Evolutionary conservation across 1,284 basidiomycete species (phyloP).

Genomic region (Malassezia dermatis): DNA sequence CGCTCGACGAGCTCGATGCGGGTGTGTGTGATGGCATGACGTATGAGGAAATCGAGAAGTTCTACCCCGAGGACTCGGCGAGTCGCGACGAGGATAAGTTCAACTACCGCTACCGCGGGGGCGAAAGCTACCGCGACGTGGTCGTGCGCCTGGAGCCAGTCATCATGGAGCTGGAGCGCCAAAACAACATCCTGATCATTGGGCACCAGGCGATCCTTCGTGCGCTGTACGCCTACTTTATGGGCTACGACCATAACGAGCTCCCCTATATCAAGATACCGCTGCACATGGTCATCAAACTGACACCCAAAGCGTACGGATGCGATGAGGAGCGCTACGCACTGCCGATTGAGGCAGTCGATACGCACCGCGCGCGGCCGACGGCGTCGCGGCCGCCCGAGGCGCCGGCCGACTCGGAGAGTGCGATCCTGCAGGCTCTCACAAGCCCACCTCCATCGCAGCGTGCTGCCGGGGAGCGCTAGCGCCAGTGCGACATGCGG

Average conservation of each 20-base stretch:
- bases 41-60: conserved; percentile 82
- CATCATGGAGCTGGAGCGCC: conserved; percentile 96
- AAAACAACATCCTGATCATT: conserved; percentile 92
- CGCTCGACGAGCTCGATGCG: conserved; percentile 92
- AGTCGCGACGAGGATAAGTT: conserved; percentile 98
- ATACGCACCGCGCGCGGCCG: conserved; percentile 44
- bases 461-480: background rate
- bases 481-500: conserved; percentile 19
- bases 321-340: conserved; percentile 85
- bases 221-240: conserved; percentile 73
- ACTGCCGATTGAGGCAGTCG: conserved; percentile 45
- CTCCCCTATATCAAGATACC: conserved; percentile 84
- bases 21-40: conserved; percentile 99
- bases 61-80: conserved; percentile 99
- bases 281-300: conserved; percentile 89
- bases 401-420: background rate
- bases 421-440: background rate
- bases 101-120: conserved; percentile 85
- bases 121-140: conserved; percentile 82
- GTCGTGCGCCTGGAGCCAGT: conserved; percentile 93
- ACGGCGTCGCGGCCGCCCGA: background rate
- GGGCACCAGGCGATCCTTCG: conserved; percentile 66
- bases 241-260: conserved; percentile 80
- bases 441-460: conserved; percentile 3
- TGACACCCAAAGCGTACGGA: conserved; percentile 95